phyloP scores from a whole-genome alignment of 768 basidiomycete genomes.

The Leccinum imitatum region DNA sequence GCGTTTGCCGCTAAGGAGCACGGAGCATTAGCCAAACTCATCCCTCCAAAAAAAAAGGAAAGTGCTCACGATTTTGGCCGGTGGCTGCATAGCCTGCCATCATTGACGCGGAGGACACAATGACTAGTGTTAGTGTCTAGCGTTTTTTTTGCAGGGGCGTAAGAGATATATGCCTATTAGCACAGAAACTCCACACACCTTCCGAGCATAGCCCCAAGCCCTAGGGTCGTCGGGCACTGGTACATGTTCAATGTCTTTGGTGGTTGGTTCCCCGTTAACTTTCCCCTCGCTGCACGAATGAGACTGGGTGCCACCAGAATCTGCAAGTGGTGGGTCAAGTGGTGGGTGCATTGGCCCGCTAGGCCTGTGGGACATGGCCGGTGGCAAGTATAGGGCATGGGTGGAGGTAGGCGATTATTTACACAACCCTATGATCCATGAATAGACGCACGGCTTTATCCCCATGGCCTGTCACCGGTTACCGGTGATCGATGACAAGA shows the following conservation, averaged over 20 bases:
- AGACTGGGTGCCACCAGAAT: neutral
- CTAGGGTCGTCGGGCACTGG: slow-evolving; percentile 60
- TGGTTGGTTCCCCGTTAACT: neutral
- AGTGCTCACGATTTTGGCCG: slow-evolving; percentile 28
- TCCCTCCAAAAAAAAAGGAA: neutral
- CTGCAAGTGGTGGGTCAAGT: neutral
- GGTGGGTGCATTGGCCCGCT: neutral
- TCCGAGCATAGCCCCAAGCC: slow-evolving; percentile 52
- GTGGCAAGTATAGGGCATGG: neutral
- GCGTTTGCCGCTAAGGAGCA: slow-evolving; percentile 57
- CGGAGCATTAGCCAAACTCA: neutral
- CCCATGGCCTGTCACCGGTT: neutral
- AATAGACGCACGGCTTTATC: slow-evolving; percentile 6
- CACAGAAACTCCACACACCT: slow-evolving; percentile 37
- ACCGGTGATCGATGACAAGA: neutral
- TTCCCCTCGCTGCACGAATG: neutral
- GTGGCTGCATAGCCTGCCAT: slow-evolving; percentile 26
- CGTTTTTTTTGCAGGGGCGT: neutral
- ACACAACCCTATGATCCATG: slow-evolving; percentile 3
- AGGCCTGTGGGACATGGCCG: slow-evolving; percentile 14
- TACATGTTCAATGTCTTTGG: slow-evolving; percentile 36
- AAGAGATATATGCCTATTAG: neutral
- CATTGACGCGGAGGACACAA: slow-evolving; percentile 31
- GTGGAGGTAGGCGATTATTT: neutral
- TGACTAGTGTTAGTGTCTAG: slow-evolving; percentile 26